Percentiles rank a stretch among this genome's conserved stretches.
Evolutionary conservation across 805 yeast genomes (phyloP).

Genomic region (Candida coquimbonensis): DNA sequence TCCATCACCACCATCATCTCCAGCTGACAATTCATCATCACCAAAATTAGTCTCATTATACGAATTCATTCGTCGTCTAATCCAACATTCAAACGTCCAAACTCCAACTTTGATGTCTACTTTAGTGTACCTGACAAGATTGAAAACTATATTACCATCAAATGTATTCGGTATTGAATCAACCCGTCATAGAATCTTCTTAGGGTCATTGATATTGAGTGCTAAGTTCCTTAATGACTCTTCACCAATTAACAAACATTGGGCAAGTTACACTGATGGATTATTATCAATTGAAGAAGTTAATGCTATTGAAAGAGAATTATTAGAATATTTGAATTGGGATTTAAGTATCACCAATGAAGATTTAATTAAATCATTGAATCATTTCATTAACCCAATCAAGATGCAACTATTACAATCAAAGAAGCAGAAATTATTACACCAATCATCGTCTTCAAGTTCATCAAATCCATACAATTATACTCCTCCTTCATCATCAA

Average conservation of each 20-base stretch:
- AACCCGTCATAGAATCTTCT: constrained; percentile 86
- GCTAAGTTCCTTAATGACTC: constrained; percentile 92
- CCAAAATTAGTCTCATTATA: constrained; percentile 31
- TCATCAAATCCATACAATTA: constrained; percentile 12
- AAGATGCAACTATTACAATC: constrained; percentile 31
- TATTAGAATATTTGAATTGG: constrained; percentile 81
- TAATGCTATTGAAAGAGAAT: constrained; percentile 85
- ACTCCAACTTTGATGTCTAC: constrained; percentile 94
- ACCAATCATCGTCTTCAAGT: constrained; percentile 2
- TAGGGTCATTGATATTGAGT: constrained; percentile 84
- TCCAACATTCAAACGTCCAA: constrained; percentile 83
- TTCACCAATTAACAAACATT: constrained; percentile 90
- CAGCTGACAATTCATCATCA: constrained; percentile 11
- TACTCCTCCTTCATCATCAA: constrained; percentile 19
- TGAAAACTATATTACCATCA: constrained; percentile 73
- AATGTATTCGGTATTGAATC: constrained; percentile 89
- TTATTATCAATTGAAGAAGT: constrained; percentile 70
- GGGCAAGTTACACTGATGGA: constrained; percentile 92
- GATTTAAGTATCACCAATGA: constrained; percentile 61
- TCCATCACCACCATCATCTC: constrained; percentile 36
- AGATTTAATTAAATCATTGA: constrained; percentile 63
- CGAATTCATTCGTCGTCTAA: constrained; percentile 64
- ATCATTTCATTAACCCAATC: constrained; percentile 72
- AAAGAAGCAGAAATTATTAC: constrained; percentile 20
- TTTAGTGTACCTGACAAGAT: constrained; percentile 70